Percentiles rank a stretch among this genome's conserved stretches.
These are phyloP conservation scores for Porogramme epimiltina DNA, from an alignment of 1,284 basidiomycete genomes.

Conservation along the genomic window DNA sequence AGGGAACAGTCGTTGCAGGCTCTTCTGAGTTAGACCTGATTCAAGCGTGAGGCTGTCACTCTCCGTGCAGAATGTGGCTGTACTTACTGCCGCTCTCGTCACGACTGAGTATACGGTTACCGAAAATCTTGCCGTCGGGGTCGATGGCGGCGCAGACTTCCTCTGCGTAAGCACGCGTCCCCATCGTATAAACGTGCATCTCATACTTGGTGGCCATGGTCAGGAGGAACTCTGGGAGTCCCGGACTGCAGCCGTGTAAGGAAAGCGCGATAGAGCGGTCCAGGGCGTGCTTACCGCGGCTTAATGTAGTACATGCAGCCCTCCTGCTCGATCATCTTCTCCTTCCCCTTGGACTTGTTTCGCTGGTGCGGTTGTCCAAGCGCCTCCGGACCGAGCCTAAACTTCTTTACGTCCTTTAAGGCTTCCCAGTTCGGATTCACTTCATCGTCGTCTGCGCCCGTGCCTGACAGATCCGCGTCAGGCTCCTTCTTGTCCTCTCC, in stretches of 20 bases:
- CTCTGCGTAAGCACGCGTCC: conserved; percentile 95
- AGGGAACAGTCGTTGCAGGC: conserved; percentile 88
- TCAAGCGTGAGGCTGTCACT: conserved; percentile 1
- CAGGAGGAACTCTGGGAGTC: conserved; percentile 79
- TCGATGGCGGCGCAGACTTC: conserved; percentile 95
- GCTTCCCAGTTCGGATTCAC: conserved; percentile 90
- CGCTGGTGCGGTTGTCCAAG: conserved; percentile 50
- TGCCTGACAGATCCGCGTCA: conserved; percentile 24
- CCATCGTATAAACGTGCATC: conserved; percentile 99
- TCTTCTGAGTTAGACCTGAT: conserved; percentile 86
- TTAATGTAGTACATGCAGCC: conserved; percentile 98
- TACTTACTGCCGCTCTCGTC: conserved; percentile 93
- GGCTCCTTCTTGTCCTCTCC: conserved; percentile 1
- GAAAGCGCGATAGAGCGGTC: neutral
- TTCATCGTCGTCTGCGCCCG: conserved; percentile 50
- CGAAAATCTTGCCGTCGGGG: conserved; percentile 85
- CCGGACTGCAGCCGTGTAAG: conserved; percentile 62
- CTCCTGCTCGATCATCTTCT: conserved; percentile 66
- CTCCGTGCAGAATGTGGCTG: neutral
- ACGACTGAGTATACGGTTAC: conserved; percentile 85
- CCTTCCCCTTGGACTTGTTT: conserved; percentile 57
- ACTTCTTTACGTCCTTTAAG: conserved; percentile 86
- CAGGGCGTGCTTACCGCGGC: conserved; percentile 56
- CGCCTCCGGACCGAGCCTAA: conserved; percentile 83
- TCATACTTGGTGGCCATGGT: conserved; percentile 83